These are phyloP conservation scores for Wolfiporia cocos DNA, from an alignment of 1,284 basidiomycete genomes.

Conservation along the genomic window DNA sequence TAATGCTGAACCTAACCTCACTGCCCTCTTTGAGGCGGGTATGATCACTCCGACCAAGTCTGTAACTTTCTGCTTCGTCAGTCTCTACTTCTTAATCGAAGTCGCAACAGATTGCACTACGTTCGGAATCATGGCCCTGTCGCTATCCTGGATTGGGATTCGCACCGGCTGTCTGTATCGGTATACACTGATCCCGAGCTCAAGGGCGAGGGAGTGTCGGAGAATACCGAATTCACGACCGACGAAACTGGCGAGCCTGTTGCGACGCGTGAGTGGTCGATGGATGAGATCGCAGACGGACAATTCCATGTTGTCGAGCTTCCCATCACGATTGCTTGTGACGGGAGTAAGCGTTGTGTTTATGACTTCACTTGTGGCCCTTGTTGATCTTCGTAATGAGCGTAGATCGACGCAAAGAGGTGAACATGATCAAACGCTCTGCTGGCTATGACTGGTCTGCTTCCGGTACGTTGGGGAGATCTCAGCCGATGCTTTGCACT, in stretches of 20 bases:
- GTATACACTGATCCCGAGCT: conserved; percentile 10
- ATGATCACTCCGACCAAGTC: conserved; percentile 20
- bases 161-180: conserved; percentile 13
- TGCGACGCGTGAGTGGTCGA: conserved; percentile 10
- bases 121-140: conserved; percentile 20
- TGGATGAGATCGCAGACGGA: conserved; percentile 16
- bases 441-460: conserved; percentile 17
- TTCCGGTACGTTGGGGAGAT: conserved; percentile 10
- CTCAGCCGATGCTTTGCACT: too few relatives aligned
- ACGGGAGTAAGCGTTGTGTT: conserved; percentile 16
- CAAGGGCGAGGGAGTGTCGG: conserved; percentile 7
- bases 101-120: conserved; percentile 14
- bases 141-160: conserved; percentile 18
- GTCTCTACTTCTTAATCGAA: background rate
- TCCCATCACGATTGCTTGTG: conserved; percentile 19
- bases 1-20: conserved; percentile 17
- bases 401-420: conserved; percentile 17
- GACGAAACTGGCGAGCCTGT: background rate
- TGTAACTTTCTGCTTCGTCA: conserved; percentile 2
- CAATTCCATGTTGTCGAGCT: conserved; percentile 15
- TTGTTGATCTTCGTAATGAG: background rate
- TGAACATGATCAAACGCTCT: conserved; percentile 19
- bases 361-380: background rate
- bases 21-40: conserved; percentile 14
- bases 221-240: background rate